phyloP scores from a whole-genome alignment of 257 asterid genomes.

The Linderniella brevidens region DNA sequence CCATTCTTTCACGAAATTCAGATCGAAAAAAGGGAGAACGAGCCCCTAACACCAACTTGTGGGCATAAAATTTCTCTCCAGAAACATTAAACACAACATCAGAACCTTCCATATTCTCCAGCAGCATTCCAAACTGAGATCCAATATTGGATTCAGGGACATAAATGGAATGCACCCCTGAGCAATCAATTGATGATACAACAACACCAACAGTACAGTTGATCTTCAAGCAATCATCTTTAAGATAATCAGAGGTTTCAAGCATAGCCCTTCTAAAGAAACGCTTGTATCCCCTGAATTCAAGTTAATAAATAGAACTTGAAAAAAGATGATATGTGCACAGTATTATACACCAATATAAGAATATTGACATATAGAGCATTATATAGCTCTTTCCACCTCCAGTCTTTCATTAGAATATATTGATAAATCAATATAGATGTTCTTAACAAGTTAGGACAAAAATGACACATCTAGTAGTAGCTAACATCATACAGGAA shows the following conservation, averaged over 20 bases:
- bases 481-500: too few relatives aligned
- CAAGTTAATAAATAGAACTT: background rate
- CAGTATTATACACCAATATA: too few relatives aligned
- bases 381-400: too few relatives aligned
- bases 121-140: constrained; percentile 64
- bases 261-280: constrained; percentile 81
- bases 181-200: constrained; percentile 75
- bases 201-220: constrained; percentile 99
- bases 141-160: constrained; percentile 92
- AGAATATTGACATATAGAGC: too few relatives aligned
- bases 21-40: constrained; percentile 66
- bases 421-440: too few relatives aligned
- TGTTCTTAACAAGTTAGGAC: too few relatives aligned
- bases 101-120: constrained; percentile 75
- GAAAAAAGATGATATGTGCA: background rate
- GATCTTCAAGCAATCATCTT: constrained; percentile 96
- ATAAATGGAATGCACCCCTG: constrained; percentile 63
- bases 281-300: constrained; percentile 89
- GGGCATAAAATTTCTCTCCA: constrained; percentile 77
- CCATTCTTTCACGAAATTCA: constrained; percentile 41
- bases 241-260: constrained; percentile 81
- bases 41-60: constrained; percentile 88
- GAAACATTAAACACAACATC: constrained; percentile 66
- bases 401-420: too few relatives aligned
- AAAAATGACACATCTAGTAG: too few relatives aligned